These are phyloP conservation scores for Tetracentron sinense DNA, from an alignment of 164 flowering plant genomes.

Conservation along the genomic window DNA sequence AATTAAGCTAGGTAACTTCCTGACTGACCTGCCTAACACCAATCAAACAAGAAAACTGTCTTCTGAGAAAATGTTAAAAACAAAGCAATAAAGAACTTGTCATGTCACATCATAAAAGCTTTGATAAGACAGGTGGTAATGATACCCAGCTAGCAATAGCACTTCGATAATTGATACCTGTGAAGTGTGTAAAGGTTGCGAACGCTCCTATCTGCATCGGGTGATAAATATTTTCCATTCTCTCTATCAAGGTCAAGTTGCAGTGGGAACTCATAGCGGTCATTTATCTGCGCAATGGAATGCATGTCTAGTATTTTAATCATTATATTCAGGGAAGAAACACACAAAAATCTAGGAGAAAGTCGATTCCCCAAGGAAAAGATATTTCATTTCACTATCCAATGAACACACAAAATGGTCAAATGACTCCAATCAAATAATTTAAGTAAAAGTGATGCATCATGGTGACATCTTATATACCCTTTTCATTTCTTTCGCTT, in stretches of 20 bases:
- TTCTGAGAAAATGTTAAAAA: no score
- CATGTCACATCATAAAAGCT: background rate
- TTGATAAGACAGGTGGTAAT: background rate
- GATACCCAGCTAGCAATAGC: background rate
- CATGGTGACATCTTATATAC: no score
- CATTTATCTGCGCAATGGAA: constrained; percentile 50
- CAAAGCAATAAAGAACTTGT: background rate
- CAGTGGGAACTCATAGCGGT: constrained; percentile 61
- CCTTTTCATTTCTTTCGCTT: no score
- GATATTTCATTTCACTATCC: background rate
- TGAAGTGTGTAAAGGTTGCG: constrained; percentile 64
- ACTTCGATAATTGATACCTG: constrained; percentile 29
- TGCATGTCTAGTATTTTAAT: background rate
- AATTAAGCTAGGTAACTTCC: no score
- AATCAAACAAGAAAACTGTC: no score
- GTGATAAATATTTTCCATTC: constrained; percentile 56
- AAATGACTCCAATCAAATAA: no score
- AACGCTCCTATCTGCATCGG: constrained; percentile 61
- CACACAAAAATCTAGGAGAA: no score
- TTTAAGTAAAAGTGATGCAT: no score
- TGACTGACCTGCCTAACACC: no score
- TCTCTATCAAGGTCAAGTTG: constrained; percentile 66
- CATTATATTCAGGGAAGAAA: background rate
- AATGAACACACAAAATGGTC: background rate
- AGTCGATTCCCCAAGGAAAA: background rate